Conservation (phyloP, 2,329 filamentous ascomycete genomes). For the Fusarium metavorans region DNA sequence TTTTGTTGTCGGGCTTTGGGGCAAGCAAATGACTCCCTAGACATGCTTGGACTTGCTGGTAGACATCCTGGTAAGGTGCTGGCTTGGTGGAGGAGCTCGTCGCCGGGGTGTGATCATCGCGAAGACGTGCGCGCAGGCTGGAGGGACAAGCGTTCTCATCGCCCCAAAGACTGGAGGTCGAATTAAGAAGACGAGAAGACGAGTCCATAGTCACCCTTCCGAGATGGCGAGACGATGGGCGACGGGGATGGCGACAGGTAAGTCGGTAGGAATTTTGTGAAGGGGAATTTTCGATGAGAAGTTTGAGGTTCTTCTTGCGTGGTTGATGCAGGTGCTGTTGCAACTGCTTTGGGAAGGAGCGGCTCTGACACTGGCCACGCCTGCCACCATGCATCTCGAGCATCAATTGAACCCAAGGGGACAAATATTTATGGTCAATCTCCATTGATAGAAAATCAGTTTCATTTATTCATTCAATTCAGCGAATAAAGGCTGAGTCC, state of each 20-base stretch:
- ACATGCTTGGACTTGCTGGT: constrained; percentile 41
- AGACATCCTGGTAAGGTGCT: constrained; percentile 29
- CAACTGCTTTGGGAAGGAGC: background rate
- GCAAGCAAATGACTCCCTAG: constrained; percentile 14
- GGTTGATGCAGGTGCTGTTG: background rate
- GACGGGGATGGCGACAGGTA: rapidly evolving
- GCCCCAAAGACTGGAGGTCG: constrained; percentile 14
- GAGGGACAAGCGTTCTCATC: constrained; percentile 33
- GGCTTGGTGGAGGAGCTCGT: constrained; percentile 8
- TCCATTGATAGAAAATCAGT: background rate
- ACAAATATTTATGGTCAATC: background rate
- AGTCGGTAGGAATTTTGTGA: background rate
- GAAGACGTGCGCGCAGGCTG: constrained; percentile 45
- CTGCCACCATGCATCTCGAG: background rate
- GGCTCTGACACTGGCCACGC: background rate
- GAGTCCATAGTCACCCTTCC: constrained; percentile 2
- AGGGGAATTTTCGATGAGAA: background rate
- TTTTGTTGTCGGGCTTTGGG: background rate
- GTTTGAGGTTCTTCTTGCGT: background rate
- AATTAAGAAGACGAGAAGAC: background rate
- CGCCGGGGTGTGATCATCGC: constrained; percentile 35
- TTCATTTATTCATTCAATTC: background rate
- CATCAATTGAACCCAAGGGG: background rate
- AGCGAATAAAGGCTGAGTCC: background rate
- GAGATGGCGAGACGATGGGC: background rate